Conservation (phyloP, 495 filamentous ascomycete species). For the Aspergillus nanangensis region DNA sequence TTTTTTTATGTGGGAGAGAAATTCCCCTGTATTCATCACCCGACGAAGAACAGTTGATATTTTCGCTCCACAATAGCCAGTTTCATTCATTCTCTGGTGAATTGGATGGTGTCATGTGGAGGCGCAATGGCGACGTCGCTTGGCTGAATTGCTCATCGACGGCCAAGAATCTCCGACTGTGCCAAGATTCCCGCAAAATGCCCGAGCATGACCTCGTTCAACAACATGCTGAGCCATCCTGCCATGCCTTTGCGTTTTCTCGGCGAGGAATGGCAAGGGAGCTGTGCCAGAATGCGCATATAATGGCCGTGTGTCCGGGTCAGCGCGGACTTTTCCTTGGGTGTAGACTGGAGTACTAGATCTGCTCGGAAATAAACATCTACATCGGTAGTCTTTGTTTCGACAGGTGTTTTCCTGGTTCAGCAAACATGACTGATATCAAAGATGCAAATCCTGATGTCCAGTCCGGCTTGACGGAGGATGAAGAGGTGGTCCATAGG, state of each 20-base stretch:
- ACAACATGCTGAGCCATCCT: background rate
- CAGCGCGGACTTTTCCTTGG: background rate
- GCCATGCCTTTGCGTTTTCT: background rate
- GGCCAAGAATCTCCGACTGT: background rate
- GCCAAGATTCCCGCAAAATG: background rate
- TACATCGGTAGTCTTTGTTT: background rate
- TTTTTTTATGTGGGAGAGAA: no score
- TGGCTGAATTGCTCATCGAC: constrained; percentile 1
- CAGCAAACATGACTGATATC: constrained; percentile 4
- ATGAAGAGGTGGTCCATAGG: background rate
- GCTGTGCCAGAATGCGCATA: background rate
- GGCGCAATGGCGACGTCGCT: constrained; percentile 8
- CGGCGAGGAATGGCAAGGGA: background rate
- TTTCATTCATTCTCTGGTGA: background rate
- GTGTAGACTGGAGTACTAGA: background rate
- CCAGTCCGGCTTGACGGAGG: background rate
- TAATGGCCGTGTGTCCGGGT: background rate
- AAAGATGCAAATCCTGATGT: background rate
- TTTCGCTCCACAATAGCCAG: background rate
- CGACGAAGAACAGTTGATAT: no score
- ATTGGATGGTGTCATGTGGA: constrained; percentile 6
- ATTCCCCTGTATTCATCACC: no score
- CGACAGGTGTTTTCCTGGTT: background rate
- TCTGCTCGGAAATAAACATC: background rate
- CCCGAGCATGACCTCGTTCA: constrained; percentile 1